Evolutionary conservation across 1,139 yeast species (phyloP), one percentile per base, ranked within the genome.

Genomic region (Zygotorulaspora mrakii): DNA sequence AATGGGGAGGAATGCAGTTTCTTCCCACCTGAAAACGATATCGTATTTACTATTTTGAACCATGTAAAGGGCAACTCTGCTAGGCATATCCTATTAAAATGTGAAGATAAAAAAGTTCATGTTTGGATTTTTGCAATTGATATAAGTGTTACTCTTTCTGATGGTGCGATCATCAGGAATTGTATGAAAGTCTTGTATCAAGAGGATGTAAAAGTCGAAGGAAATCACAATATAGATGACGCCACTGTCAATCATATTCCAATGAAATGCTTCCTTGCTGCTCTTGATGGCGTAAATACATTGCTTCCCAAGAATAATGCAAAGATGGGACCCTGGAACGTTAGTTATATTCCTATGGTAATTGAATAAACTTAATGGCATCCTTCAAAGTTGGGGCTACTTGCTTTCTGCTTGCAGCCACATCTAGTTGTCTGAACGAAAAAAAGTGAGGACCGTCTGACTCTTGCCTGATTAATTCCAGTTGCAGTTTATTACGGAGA

Each of bases 321-420:
- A 10, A 27, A 16, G 8, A 42, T 55, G 35, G 45, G 40, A 5
- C 33, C 34, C 1, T 59, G 62, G 63, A 39, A 46, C 4, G 48
- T 58, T 4, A 42, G 59, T 27, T 59, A 53, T 39, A 20, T 38
- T 18, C 34, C 43, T 4, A 29, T 40, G 20, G 31, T 34, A 4
- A 21, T 17, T 18, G 17, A 25, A 26, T 32, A 10, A 24, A 28
- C n/a, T 42, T 32, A 11, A 52, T 39, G 2, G 61, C 62, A 6
- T 48, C 47, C 17, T 48, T 47, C 3, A 59, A 33, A 12, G 34
- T 44, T 1, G 95, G 95, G 6, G 85, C 94, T n/a, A 88, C 86
- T 59, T 84, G 94, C 57, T 88, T 88, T 52, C 96, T 72, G 22
- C 91, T 82, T 1, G 89, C 88, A 3, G 64, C 62, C 9, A 72